Evolutionary conservation across 1,284 basidiomycete species (phyloP).

Genomic region (Rhodotorula sp.): DNA sequence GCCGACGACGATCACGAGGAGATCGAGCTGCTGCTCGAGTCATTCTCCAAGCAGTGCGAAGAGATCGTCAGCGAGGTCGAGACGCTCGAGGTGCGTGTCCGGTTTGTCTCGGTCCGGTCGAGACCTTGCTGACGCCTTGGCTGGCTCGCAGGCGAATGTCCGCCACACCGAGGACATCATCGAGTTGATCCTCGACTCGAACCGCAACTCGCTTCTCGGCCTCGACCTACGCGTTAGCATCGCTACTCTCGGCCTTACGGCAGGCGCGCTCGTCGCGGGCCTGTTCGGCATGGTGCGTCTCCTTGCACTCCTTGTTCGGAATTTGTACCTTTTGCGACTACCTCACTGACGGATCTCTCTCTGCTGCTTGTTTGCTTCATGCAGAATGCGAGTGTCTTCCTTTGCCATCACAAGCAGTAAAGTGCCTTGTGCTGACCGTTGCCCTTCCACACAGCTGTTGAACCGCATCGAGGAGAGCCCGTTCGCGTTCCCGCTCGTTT

Average conservation of each 20-base stretch:
- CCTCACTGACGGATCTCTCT: background rate
- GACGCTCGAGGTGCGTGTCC: conserved; percentile 71
- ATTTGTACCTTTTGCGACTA: no score
- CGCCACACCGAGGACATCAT: conserved; percentile 51
- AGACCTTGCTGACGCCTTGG: background rate
- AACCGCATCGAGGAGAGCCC: conserved; percentile 49
- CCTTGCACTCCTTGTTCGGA: no score
- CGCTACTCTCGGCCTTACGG: conserved; percentile 83
- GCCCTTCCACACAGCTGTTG: conserved; percentile 43
- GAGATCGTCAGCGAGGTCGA: conserved; percentile 92
- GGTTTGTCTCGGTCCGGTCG: background rate
- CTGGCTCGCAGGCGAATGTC: conserved; percentile 7
- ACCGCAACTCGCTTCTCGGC: conserved; percentile 86
- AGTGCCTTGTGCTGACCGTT: background rate
- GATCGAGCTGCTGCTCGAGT: conserved; percentile 86
- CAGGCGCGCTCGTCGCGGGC: conserved; percentile 88
- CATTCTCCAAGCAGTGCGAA: conserved; percentile 91
- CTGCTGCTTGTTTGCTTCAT: background rate
- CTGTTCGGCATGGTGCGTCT: conserved; percentile 74
- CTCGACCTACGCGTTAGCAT: conserved; percentile 94
- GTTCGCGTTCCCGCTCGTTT: conserved; percentile 50
- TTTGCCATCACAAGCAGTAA: accelerated
- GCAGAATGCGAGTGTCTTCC: conserved; percentile 1
- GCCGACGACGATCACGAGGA: conserved; percentile 81
- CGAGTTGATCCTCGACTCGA: conserved; percentile 93